Conservation (phyloP, 2,329 filamentous ascomycete genomes). For the Ophiostoma australiae region DNA sequence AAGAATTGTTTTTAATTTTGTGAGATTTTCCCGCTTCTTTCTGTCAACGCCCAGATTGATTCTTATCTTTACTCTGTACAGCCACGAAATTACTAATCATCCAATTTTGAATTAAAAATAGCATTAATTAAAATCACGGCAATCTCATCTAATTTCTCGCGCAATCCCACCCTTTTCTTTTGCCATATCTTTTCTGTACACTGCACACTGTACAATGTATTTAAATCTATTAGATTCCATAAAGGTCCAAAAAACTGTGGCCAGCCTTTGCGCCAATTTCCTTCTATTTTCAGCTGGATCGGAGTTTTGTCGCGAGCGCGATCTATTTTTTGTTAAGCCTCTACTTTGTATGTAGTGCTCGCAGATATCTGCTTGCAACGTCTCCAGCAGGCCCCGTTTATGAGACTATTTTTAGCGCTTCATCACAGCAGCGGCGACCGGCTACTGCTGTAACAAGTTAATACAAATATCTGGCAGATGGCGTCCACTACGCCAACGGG, state of each 20-base stretch:
- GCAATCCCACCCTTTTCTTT: neutral
- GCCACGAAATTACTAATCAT: neutral
- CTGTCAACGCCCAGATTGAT: neutral
- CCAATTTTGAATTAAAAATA: neutral
- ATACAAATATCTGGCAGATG: neutral
- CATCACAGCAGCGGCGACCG: neutral
- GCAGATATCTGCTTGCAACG: neutral
- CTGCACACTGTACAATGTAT: no score
- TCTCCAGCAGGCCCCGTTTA: neutral
- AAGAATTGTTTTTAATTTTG: neutral
- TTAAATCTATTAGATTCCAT: neutral
- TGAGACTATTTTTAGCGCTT: neutral
- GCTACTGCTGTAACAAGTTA: neutral
- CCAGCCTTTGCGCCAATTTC: neutral
- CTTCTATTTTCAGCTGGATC: slow-evolving; percentile 11
- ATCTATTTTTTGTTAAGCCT: neutral
- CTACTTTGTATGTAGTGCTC: neutral
- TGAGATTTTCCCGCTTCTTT: neutral
- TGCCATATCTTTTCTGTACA: neutral
- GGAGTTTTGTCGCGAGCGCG: neutral
- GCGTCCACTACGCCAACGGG: neutral
- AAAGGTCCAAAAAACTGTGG: neutral
- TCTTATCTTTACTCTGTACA: neutral
- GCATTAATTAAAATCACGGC: neutral
- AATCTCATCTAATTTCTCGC: neutral